A percentile compares a stretch with the other conserved stretches of the same genome.
phyloP scores from a whole-genome alignment of 805 yeast species.

The Zygosaccharomyces siamensis region DNA sequence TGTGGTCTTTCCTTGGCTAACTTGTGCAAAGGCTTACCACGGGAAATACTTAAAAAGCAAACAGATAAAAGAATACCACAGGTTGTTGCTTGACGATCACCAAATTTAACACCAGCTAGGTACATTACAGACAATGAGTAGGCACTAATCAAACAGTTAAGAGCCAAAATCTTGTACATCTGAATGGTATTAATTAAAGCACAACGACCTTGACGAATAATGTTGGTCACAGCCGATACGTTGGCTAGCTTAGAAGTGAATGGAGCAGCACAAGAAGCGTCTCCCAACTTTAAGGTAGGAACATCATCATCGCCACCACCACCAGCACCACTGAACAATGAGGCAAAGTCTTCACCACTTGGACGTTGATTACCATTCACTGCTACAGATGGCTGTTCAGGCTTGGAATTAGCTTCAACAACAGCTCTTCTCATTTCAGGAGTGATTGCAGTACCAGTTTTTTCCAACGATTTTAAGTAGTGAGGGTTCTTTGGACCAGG shows the following conservation, averaged over 20 bases:
- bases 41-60: slow-evolving; percentile 91
- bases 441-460: slow-evolving; percentile 74
- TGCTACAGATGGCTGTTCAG: slow-evolving; percentile 33
- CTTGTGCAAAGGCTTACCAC: slow-evolving; percentile 86
- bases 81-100: slow-evolving; percentile 96
- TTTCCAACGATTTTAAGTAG: slow-evolving; percentile 79
- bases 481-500: slow-evolving; percentile 92
- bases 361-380: slow-evolving; percentile 33
- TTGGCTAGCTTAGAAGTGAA: slow-evolving; percentile 91
- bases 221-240: slow-evolving; percentile 87
- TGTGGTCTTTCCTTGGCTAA: slow-evolving; percentile 93
- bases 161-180: slow-evolving; percentile 96
- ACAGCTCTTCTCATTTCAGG: slow-evolving; percentile 64
- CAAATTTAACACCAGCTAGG: slow-evolving; percentile 95
- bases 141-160: slow-evolving; percentile 95
- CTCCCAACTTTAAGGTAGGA: slow-evolving; percentile 91
- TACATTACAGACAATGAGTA: slow-evolving; percentile 90
- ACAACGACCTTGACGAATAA: slow-evolving; percentile 96
- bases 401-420: slow-evolving; percentile 43
- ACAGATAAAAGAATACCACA: slow-evolving; percentile 90
- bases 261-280: slow-evolving; percentile 99
- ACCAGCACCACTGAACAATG: slow-evolving; percentile 27
- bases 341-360: slow-evolving; percentile 44
- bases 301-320: slow-evolving; percentile 63
- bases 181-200: slow-evolving; percentile 96